Evolutionary conservation across 1,139 yeast species (phyloP).

Genomic region (Debaryomycetaceae sp.): DNA sequence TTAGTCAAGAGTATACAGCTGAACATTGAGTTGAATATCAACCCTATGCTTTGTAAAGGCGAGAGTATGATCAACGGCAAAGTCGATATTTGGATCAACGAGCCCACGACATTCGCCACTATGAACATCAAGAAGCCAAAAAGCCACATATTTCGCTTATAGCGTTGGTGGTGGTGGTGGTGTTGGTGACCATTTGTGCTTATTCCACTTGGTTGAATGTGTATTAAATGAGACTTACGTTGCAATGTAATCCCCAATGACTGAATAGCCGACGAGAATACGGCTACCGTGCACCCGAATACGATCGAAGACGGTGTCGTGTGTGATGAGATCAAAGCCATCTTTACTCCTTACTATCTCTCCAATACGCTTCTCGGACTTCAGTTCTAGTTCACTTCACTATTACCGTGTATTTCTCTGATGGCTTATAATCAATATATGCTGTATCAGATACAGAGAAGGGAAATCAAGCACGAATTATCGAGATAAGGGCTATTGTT

Average conservation of each 20-base stretch:
- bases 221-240: constrained; percentile 66
- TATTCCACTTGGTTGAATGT: constrained; percentile 14
- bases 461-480: neutral
- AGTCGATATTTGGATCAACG: constrained; percentile 79
- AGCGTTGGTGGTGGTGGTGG: constrained; percentile 29
- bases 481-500: neutral
- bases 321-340: neutral
- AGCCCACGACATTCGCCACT: constrained; percentile 73
- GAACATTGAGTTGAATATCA: constrained; percentile 73
- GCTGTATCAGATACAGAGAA: neutral
- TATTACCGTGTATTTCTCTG: neutral
- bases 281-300: constrained; percentile 71
- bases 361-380: too few relatives aligned
- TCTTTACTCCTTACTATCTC: too few relatives aligned
- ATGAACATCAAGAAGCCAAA: constrained; percentile 70
- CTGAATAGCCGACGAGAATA: constrained; percentile 76
- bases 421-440: neutral
- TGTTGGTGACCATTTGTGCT: constrained; percentile 7
- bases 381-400: neutral
- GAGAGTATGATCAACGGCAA: constrained; percentile 76
- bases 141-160: constrained; percentile 69
- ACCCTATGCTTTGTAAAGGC: constrained; percentile 83
- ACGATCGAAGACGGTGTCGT: constrained; percentile 18
- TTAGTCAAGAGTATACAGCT: constrained; percentile 67
- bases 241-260: constrained; percentile 82